Evolutionary conservation across 108 stramenopile genomes (phyloP).

Genomic region (Cyclotella kingstonii): DNA sequence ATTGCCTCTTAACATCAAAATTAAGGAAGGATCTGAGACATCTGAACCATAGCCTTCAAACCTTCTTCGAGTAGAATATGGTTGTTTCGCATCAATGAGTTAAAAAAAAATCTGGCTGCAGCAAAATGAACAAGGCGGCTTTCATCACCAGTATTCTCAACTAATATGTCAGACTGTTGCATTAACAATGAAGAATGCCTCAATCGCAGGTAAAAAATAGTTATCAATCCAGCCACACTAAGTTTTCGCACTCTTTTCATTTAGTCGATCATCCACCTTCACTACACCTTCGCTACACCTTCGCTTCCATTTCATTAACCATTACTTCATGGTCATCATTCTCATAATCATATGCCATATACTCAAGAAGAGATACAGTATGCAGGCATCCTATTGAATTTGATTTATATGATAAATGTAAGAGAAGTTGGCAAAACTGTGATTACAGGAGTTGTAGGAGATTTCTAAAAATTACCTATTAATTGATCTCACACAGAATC

Average conservation of each 20-base stretch:
- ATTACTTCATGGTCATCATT: constrained; percentile 44
- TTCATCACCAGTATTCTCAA: constrained; percentile 9
- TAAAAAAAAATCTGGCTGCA: constrained; percentile 77
- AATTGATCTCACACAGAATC: constrained; percentile 77
- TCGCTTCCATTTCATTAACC: constrained; percentile 10
- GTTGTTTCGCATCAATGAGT: constrained; percentile 71
- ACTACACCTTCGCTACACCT: too few species aligned
- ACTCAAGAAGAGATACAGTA: constrained; percentile 84
- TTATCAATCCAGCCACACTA: constrained; percentile 82
- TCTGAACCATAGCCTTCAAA: constrained; percentile 79
- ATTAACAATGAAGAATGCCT: constrained; percentile 94
- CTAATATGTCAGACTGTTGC: constrained; percentile 47
- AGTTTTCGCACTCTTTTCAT: constrained; percentile 56
- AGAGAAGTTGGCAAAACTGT: too few species aligned
- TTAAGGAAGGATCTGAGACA: constrained; percentile 80
- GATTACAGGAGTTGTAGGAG: too few species aligned
- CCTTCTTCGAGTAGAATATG: constrained; percentile 85
- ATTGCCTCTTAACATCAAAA: constrained; percentile 94
- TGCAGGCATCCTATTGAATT: too few species aligned
- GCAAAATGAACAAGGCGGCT: constrained; percentile 81
- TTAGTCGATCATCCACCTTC: constrained; percentile 20
- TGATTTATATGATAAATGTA: too few species aligned
- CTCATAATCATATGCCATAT: constrained; percentile 70
- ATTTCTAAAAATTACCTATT: too few species aligned
- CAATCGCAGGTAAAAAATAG: constrained; percentile 93